These are phyloP conservation scores for Penicillium freii DNA, from an alignment of 2,329 filamentous ascomycete species.

Conservation along the genomic window DNA sequence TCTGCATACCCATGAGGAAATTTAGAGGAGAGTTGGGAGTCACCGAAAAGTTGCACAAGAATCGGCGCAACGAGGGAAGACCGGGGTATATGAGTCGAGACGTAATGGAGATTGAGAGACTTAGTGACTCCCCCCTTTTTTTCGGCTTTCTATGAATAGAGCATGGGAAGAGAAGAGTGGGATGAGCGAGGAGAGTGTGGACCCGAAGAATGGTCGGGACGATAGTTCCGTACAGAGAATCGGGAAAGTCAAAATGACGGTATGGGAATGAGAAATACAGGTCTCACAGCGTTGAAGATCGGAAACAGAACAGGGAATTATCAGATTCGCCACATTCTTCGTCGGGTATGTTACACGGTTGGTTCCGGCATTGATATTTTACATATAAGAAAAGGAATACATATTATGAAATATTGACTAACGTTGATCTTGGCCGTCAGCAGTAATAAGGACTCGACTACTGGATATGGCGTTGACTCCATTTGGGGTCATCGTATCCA, in stretches of 20 bases:
- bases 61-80: neutral
- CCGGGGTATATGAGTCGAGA: conserved; percentile 3
- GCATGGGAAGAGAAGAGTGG: neutral
- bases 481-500: conserved; percentile 14
- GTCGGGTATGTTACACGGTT: conserved; percentile 7
- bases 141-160: neutral
- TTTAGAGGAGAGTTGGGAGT: neutral
- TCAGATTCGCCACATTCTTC: conserved; percentile 14
- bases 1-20: conserved; percentile 3
- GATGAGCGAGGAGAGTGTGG: conserved; percentile 6
- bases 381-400: neutral
- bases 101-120: neutral
- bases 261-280: conserved; percentile 2
- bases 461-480: conserved; percentile 11
- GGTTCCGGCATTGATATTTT: conserved; percentile 1
- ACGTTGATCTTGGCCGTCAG: neutral
- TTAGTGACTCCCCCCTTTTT: neutral
- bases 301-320: conserved; percentile 6
- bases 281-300: neutral
- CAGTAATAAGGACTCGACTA: conserved; percentile 9
- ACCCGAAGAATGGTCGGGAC: conserved; percentile 7
- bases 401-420: neutral
- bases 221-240: conserved; percentile 2
- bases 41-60: neutral
- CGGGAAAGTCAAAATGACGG: conserved; percentile 3